phyloP scores from a whole-genome alignment of 2,329 filamentous ascomycete genomes.

The Ceratocystis huliohia region DNA sequence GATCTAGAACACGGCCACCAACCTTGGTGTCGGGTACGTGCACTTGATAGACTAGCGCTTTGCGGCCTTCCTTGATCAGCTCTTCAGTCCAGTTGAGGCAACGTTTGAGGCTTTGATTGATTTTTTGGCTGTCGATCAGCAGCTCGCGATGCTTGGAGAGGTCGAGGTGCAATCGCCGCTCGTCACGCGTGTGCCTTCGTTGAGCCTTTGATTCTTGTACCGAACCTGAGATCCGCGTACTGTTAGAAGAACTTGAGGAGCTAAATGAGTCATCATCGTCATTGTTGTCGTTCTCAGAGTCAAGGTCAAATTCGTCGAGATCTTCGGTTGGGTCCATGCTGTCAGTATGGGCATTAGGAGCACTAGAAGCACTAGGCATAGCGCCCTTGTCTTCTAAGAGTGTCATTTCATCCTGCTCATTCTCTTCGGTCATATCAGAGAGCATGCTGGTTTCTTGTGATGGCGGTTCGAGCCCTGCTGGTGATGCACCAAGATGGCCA shows the following conservation, averaged over 20 bases:
- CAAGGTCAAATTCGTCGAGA: conserved; percentile 32
- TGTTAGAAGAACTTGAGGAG: conserved; percentile 40
- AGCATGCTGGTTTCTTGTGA: conserved; percentile 33
- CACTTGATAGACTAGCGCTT: conserved; percentile 74
- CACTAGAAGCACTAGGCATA: not conserved
- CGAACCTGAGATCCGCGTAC: conserved; percentile 31
- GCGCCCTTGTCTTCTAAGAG: conserved; percentile 1
- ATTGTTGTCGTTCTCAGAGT: conserved; percentile 34
- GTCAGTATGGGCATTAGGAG: not conserved
- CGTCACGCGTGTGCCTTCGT: conserved; percentile 57
- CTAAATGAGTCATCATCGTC: conserved; percentile 37
- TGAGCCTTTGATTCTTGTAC: conserved; percentile 33
- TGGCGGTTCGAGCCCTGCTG: conserved; percentile 31
- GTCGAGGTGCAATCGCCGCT: conserved; percentile 72
- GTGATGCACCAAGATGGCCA: conserved; percentile 53
- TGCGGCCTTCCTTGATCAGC: conserved; percentile 76
- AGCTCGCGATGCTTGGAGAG: conserved; percentile 80
- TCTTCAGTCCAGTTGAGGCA: conserved; percentile 85
- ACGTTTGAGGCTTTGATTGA: conserved; percentile 84
- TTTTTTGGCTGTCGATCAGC: conserved; percentile 79
- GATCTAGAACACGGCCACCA: conserved; percentile 63
- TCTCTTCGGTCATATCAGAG: conserved; percentile 41
- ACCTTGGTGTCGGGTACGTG: conserved; percentile 66
- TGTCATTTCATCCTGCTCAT: conserved; percentile 20
- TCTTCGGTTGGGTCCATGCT: conserved; percentile 29